Conservation (phyloP, 1,139 yeast species). For the Blastobotrys petasosporus region DNA sequence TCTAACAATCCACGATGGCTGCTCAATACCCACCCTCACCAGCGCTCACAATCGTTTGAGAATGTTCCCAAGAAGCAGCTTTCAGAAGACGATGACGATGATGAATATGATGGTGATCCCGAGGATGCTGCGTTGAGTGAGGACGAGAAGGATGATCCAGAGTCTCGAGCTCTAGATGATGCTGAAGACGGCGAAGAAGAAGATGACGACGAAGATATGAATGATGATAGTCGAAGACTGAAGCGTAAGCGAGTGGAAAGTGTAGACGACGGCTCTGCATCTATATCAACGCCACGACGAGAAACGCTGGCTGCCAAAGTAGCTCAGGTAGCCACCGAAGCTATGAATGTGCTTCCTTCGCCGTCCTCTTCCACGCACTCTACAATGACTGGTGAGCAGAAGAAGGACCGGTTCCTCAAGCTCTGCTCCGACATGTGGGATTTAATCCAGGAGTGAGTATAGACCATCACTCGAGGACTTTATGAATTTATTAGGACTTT, state of each 20-base stretch:
- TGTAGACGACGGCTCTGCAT: neutral
- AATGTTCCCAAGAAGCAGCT: neutral
- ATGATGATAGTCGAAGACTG: constrained; percentile 2
- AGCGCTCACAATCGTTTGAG: constrained; percentile 6
- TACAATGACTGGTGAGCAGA: constrained; percentile 7
- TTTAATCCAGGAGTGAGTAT: constrained; percentile 17
- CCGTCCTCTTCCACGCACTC: neutral
- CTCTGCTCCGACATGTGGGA: constrained; percentile 33
- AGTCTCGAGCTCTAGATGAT: constrained; percentile 4
- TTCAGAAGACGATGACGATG: constrained; percentile 20
- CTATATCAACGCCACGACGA: too few relatives aligned
- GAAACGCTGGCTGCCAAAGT: too few relatives aligned
- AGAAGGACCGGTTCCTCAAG: constrained; percentile 25
- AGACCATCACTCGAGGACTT: too few relatives aligned
- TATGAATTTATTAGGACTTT: too few relatives aligned
- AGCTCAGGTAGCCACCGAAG: neutral
- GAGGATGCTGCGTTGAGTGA: constrained; percentile 30
- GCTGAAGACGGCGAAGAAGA: constrained; percentile 7
- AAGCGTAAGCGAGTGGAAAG: constrained; percentile 12
- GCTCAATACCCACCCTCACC: constrained; percentile 4
- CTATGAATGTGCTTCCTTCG: constrained; percentile 1
- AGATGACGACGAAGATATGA: constrained; percentile 14
- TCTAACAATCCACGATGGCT: neutral
- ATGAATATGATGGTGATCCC: constrained; percentile 25
- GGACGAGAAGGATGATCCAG: constrained; percentile 16